These are phyloP conservation scores for Clitoria ternatea DNA, from an alignment of 306 rosid genomes.

Conservation along the genomic window DNA sequence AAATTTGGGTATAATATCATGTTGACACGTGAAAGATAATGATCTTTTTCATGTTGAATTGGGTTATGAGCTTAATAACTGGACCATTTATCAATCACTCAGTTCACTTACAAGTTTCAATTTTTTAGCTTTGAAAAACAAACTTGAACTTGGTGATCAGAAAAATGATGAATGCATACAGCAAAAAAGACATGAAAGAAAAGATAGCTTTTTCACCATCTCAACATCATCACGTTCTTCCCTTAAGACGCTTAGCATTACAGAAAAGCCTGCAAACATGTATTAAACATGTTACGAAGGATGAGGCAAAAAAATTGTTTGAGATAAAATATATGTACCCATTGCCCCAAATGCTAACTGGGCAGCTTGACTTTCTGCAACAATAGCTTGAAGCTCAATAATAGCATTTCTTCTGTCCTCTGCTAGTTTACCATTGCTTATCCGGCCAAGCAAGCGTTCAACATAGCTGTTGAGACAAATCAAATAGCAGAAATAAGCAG, in stretches of 20 bases:
- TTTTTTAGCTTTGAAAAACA: background rate
- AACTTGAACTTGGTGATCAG: background rate
- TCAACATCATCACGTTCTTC: conserved; percentile 87
- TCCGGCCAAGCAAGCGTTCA: conserved; percentile 75
- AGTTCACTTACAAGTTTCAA: background rate
- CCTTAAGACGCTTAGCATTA: conserved; percentile 58
- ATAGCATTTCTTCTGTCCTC: conserved; percentile 82
- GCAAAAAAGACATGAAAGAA: background rate
- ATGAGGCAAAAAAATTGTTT: background rate
- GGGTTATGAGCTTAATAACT: background rate
- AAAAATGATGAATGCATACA: background rate
- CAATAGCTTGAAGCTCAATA: conserved; percentile 73
- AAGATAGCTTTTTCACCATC: conserved; percentile 51
- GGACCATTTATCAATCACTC: background rate
- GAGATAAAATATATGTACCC: conserved; percentile 41
- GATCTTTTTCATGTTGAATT: background rate
- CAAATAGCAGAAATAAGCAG: background rate
- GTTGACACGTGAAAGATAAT: background rate
- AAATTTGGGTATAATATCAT: background rate
- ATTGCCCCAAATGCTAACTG: conserved; percentile 87
- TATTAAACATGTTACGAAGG: conserved; percentile 4
- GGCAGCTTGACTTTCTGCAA: conserved; percentile 57
- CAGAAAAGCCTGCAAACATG: conserved; percentile 65
- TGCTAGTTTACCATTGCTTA: conserved; percentile 78
- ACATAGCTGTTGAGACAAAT: conserved; percentile 49